These are phyloP conservation scores for Cymbidium sinense DNA, from an alignment of 106 monocot genomes.

Conservation along the genomic window DNA sequence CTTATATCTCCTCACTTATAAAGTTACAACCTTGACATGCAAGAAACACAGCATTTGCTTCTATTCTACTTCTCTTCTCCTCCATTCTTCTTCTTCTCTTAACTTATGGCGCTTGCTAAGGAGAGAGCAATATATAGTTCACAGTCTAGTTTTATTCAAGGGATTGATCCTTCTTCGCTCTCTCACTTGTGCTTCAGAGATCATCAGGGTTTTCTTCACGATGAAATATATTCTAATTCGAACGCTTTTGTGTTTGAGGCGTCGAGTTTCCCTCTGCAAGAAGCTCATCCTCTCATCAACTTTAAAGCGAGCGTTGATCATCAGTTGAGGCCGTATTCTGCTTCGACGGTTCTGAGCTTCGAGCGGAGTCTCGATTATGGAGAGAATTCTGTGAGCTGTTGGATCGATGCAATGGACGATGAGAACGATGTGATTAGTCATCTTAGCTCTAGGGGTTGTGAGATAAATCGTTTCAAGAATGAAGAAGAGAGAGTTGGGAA, in stretches of 20 bases:
- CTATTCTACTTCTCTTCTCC: neutral
- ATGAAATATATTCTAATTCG: slow-evolving; percentile 12
- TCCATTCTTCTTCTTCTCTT: neutral
- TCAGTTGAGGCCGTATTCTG: slow-evolving; percentile 9
- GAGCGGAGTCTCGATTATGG: slow-evolving; percentile 27
- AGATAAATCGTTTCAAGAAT: neutral
- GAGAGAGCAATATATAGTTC: slow-evolving; percentile 12
- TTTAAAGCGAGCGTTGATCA: neutral
- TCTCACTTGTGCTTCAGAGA: slow-evolving; percentile 16
- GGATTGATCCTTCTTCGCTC: slow-evolving; percentile 26
- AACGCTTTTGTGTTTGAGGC: slow-evolving; percentile 28
- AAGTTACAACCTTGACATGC: slow-evolving; percentile 4
- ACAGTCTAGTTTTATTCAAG: neutral
- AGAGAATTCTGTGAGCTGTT: slow-evolving; percentile 28
- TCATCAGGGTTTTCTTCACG: slow-evolving; percentile 2
- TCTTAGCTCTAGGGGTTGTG: neutral
- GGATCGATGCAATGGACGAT: slow-evolving; percentile 30
- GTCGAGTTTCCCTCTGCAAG: neutral
- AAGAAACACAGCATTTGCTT: neutral
- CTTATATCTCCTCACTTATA: neutral
- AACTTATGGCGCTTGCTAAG: slow-evolving; percentile 32
- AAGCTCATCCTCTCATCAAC: neutral
- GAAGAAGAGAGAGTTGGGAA: neutral
- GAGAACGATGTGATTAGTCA: neutral
- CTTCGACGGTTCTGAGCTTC: slow-evolving; percentile 62